Base-by-base conservation (phyloP, 2,329 filamentous ascomycete genomes). In the Davidsoniella eucalypti region DNA sequence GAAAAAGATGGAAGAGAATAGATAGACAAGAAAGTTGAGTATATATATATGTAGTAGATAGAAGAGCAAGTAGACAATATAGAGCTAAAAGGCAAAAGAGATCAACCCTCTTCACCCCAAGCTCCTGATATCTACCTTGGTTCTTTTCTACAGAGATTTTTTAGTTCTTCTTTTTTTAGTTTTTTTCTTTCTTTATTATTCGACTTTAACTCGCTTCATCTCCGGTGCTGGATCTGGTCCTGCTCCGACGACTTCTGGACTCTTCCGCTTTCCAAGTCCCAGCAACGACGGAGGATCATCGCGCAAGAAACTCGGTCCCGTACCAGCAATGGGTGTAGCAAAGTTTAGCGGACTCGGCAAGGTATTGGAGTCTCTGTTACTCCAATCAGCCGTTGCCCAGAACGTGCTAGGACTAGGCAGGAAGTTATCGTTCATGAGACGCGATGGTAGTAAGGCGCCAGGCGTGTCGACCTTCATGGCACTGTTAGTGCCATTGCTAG, bases 331-430 rank as follows among this genome's bases (percentile, higher is more conserved):
- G 0, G 92, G 92, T 1, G 92, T 96, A 33, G 86, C 84, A 64
- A 95, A 95, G 54, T 88, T 94, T 55, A 96, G 68, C 8, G 92
- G 92, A 61, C 87, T 95, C 0, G 88, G 88, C 45, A 96, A 71
- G 56, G 93, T 92, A 59, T 92, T 94, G 61, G 75, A 84, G 56
- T 92, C 84, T 63, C 79, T 61, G 63, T 85, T 87, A 56, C 83
- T 81, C 88, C 88, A 95, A 55, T 94, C 87, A 0, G 84, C 80
- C 4, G 39, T 43, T 6, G 42, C 29, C 60, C 94, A 96, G 66
- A 96, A 95, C 56, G 80, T 87, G 55, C 84, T 93, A 0, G 92
- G 92, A 51, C 86, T 94, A 0, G 92, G 88, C 14, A 96, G 71
- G 49, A 95, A 79, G 23, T 29, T 26, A 36, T 88, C 86, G 56